Percentiles rank a stretch among this genome's conserved stretches.
Evolutionary conservation across 345 rosid species (phyloP).

Genomic region (Euphorbia lathyris): DNA sequence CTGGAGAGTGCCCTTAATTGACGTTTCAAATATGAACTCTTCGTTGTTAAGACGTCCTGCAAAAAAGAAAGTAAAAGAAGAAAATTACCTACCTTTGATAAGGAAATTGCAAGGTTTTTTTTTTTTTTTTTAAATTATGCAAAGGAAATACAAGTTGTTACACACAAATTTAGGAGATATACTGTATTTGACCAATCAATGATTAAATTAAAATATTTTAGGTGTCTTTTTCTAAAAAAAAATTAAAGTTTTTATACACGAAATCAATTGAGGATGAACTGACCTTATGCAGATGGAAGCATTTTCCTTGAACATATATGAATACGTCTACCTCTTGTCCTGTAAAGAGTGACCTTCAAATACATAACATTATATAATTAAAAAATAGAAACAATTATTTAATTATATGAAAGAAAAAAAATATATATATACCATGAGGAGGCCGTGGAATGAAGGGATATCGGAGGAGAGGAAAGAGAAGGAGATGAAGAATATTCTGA

Average conservation of each 20-base stretch:
- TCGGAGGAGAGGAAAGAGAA: slow-evolving; percentile 32
- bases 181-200: no score
- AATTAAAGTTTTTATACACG: no score
- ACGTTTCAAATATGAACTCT: slow-evolving; percentile 65
- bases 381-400: neutral
- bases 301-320: slow-evolving; percentile 58
- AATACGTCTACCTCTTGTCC: slow-evolving; percentile 50
- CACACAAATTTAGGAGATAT: no score
- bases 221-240: no score
- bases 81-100: no score
- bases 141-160: no score
- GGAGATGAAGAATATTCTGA: slow-evolving; percentile 30
- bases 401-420: neutral
- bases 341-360: slow-evolving; percentile 46
- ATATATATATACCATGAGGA: slow-evolving; percentile 47
- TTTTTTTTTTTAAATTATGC: no score
- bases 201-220: no score
- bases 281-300: slow-evolving; percentile 81
- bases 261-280: neutral
- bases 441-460: slow-evolving; percentile 49
- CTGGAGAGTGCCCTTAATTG: slow-evolving; percentile 50
- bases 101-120: neutral
- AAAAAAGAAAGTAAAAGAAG: neutral
- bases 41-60: slow-evolving; percentile 61
- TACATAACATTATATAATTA: neutral